phyloP scores from a whole-genome alignment of 179 eudicot species.

The Silene vulgaris region DNA sequence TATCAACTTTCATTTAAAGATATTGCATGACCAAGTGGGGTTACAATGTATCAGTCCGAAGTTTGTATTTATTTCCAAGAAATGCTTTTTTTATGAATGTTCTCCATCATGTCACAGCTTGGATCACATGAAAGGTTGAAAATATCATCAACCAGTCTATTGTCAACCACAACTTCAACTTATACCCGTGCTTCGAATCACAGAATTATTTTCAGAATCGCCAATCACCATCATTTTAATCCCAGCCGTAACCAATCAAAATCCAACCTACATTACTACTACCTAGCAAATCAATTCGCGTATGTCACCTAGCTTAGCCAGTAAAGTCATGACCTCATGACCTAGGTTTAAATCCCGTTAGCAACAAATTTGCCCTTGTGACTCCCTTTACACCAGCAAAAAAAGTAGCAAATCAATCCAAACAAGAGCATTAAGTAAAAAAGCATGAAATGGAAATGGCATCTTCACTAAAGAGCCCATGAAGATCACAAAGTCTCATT shows the following conservation, averaged over 20 bases:
- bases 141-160: constrained; percentile 35
- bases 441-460: constrained; percentile 22
- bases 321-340: no score
- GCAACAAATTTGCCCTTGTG: no score
- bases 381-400: no score
- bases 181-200: constrained; percentile 55
- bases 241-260: constrained; percentile 22
- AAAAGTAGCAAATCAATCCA: not conserved
- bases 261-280: constrained; percentile 14
- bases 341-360: no score
- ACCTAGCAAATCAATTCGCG: not conserved
- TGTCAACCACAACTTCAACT: constrained; percentile 44
- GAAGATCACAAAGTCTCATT: not conserved
- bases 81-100: constrained; percentile 25
- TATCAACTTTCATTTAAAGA: constrained; percentile 14
- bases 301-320: no score
- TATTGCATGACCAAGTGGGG: constrained; percentile 29
- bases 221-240: constrained; percentile 26
- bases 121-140: constrained; percentile 69
- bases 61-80: constrained; percentile 30
- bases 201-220: constrained; percentile 39
- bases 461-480: constrained; percentile 17
- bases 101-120: constrained; percentile 26
- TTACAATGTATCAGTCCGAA: constrained; percentile 22
- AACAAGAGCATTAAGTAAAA: constrained; percentile 9